These are phyloP conservation scores for Novakomyces olei DNA, from an alignment of 805 yeast genomes.

Conservation along the genomic window DNA sequence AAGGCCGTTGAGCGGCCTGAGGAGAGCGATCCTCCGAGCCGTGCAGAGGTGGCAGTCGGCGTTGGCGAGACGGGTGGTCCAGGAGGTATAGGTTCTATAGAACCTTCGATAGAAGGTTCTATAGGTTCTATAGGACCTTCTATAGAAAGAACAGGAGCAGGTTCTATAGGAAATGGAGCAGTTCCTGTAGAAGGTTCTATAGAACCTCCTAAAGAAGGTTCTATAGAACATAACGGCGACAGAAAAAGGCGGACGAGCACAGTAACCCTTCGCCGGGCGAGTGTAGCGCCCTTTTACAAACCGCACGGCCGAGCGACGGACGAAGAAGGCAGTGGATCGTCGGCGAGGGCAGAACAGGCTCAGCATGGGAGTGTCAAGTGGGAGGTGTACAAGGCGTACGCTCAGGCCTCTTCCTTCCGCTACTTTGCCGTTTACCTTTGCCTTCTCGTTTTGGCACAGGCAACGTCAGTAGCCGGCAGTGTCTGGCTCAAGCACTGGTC, in stretches of 20 bases:
- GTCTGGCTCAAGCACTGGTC: constrained; percentile 97
- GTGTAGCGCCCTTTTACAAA: constrained; percentile 33
- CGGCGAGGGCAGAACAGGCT: constrained; percentile 38
- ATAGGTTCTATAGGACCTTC: constrained; percentile 3
- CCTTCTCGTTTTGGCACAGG: constrained; percentile 21
- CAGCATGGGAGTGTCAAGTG: constrained; percentile 91
- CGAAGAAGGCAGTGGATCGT: constrained; percentile 11
- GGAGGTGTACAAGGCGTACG: constrained; percentile 64
- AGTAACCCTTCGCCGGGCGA: constrained; percentile 31
- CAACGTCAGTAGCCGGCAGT: constrained; percentile 25
- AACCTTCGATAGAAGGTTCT: no score
- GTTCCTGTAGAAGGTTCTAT: no score
- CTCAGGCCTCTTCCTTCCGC: constrained; percentile 59
- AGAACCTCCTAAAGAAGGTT: no score
- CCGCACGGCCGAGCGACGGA: constrained; percentile 11
- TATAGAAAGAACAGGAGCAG: neutral
- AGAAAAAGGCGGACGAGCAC: constrained; percentile 11
- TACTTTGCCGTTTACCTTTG: constrained; percentile 39
- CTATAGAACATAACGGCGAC: no score
- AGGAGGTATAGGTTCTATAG: no score
- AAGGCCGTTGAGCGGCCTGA: no score
- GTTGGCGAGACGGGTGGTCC: constrained; percentile 5
- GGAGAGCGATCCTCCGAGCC: constrained; percentile 5
- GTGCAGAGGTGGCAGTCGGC: constrained; percentile 3
- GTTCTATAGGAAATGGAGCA: no score